Evolutionary conservation across 169 alveolate genomes (phyloP).

Genomic region (Plasmodium yoelii): DNA sequence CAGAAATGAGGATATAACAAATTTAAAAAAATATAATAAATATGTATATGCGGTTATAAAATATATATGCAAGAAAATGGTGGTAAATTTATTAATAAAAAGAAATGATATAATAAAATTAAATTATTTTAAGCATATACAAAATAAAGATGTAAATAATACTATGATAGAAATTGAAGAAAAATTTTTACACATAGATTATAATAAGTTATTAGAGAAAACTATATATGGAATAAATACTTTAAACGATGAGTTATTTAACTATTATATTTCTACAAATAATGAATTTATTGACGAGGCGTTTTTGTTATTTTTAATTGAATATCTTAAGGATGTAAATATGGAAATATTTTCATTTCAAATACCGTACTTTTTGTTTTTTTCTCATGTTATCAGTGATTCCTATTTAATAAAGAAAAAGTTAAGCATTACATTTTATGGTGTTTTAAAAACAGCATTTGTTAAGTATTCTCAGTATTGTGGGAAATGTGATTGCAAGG

Average conservation of each 20-base stretch:
- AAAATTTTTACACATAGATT: constrained; percentile 17
- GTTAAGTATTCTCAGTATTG: constrained; percentile 18
- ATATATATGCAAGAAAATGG: constrained; percentile 35
- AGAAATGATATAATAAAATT: constrained; percentile 55
- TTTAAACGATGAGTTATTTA: constrained; percentile 22
- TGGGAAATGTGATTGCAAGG: neutral
- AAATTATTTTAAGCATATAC: constrained; percentile 37
- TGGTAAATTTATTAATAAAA: constrained; percentile 6
- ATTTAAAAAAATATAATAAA: constrained; percentile 45
- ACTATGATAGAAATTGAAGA: constrained; percentile 32
- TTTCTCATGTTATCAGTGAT: constrained; percentile 24
- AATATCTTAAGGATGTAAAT: constrained; percentile 34
- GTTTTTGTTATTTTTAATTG: constrained; percentile 18
- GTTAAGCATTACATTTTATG: constrained; percentile 35
- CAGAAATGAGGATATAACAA: neutral
- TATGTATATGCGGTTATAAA: constrained; percentile 22
- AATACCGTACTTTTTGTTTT: constrained; percentile 14
- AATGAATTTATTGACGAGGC: constrained; percentile 42
- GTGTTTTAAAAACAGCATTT: constrained; percentile 27
- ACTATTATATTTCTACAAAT: neutral
- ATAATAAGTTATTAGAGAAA: neutral
- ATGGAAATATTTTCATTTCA: constrained; percentile 13
- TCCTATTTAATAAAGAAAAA: constrained; percentile 25
- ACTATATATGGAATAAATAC: constrained; percentile 13
- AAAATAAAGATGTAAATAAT: constrained; percentile 29